Percentiles rank a stretch among this genome's conserved stretches.
phyloP scores from a whole-genome alignment of 495 filamentous ascomycete genomes.

The Penicillium malachiteum region DNA sequence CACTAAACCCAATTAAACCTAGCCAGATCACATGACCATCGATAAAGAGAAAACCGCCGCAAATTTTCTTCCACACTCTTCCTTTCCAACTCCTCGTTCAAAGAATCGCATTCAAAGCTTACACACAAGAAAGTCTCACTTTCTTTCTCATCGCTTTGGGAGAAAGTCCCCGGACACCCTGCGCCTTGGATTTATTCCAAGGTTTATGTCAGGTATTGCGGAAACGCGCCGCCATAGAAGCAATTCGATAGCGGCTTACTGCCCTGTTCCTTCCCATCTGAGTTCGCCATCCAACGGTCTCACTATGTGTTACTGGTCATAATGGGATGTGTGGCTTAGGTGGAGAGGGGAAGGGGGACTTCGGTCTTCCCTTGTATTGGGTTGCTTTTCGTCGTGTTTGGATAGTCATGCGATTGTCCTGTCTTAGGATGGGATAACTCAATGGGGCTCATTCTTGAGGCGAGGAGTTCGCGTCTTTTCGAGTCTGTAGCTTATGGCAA shows the following conservation, averaged over 20 bases:
- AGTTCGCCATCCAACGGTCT: conserved; percentile 33
- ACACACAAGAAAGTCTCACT: conserved; percentile 71
- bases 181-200: conserved; percentile 40
- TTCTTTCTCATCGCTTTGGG: conserved; percentile 72
- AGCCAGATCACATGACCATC: conserved; percentile 22
- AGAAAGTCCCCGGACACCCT: conserved; percentile 99
- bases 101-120: conserved; percentile 99
- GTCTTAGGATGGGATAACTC: conserved; percentile 71
- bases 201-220: conserved; percentile 59
- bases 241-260: conserved; percentile 74
- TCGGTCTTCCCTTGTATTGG: conserved; percentile 34
- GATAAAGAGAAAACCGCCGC: conserved; percentile 25
- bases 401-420: conserved; percentile 99
- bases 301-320: conserved; percentile 31
- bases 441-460: conserved; percentile 99
- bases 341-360: conserved; percentile 37
- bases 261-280: conserved; percentile 47
- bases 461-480: conserved; percentile 71
- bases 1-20: conserved; percentile 17
- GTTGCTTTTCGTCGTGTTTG: conserved; percentile 82
- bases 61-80: conserved; percentile 28
- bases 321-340: conserved; percentile 43
- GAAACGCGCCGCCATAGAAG: conserved; percentile 99
- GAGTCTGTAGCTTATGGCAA: conserved; percentile 69
- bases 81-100: conserved; percentile 80